Conservation (phyloP, 805 yeast species). For the Suhomyces emberorum region DNA sequence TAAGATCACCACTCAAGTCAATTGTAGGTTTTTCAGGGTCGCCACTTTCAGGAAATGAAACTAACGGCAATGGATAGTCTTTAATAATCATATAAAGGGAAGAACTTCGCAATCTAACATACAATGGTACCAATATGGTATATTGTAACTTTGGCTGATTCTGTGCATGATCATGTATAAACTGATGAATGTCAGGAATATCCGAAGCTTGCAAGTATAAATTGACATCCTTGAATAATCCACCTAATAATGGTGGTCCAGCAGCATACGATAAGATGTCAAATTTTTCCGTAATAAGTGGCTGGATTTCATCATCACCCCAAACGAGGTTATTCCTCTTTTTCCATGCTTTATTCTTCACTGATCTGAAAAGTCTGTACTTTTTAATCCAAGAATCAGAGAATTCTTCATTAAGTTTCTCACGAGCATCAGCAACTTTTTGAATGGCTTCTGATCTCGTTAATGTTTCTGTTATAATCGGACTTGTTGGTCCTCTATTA, state of each 20-base stretch:
- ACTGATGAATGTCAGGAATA: constrained; percentile 35
- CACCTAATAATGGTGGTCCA: constrained; percentile 34
- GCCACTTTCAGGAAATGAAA: constrained; percentile 44
- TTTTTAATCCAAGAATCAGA: constrained; percentile 34
- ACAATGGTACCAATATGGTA: constrained; percentile 53
- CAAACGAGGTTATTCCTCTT: constrained; percentile 24
- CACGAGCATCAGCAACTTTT: constrained; percentile 24
- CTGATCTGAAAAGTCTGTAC: constrained; percentile 23
- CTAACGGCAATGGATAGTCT: constrained; percentile 57
- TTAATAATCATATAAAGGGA: constrained; percentile 43
- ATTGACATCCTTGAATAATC: constrained; percentile 28
- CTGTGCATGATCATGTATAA: constrained; percentile 35
- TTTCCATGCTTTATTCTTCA: constrained; percentile 24
- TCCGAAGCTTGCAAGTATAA: constrained; percentile 24
- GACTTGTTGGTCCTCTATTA: not conserved
- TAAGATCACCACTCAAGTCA: constrained; percentile 43
- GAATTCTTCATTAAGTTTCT: constrained; percentile 23
- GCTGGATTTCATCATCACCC: constrained; percentile 33
- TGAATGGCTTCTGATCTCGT: constrained; percentile 21
- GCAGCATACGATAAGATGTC: constrained; percentile 32
- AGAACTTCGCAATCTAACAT: constrained; percentile 42
- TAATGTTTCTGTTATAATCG: not conserved
- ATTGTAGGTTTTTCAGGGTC: constrained; percentile 25
- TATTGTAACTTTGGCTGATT: constrained; percentile 54
- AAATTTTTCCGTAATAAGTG: constrained; percentile 29